phyloP scores from a whole-genome alignment of 2,329 filamentous ascomycete species.

The Aspergillus tamarii region DNA sequence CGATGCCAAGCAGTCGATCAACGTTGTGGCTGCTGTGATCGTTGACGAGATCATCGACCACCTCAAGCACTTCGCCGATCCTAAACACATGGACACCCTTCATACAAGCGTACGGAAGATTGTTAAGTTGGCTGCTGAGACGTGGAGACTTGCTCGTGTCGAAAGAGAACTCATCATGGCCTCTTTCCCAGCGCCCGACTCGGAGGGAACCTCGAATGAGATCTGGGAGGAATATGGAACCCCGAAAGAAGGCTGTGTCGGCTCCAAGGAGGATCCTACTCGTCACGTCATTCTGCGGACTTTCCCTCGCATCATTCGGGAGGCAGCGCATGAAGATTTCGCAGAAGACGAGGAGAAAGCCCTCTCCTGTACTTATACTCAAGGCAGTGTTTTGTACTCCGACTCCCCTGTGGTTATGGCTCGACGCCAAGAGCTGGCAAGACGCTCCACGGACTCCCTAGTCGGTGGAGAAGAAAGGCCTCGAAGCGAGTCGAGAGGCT shows the following conservation, averaged over 20 bases:
- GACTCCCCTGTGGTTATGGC: constrained; percentile 49
- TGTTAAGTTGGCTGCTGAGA: constrained; percentile 61
- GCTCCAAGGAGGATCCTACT: constrained; percentile 26
- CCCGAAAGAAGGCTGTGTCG: constrained; percentile 21
- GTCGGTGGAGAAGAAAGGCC: constrained; percentile 13
- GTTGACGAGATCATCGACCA: constrained; percentile 61
- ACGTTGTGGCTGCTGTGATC: constrained; percentile 57
- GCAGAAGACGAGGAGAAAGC: constrained; percentile 51
- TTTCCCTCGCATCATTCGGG: constrained; percentile 57
- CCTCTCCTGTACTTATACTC: constrained; percentile 50
- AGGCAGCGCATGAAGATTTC: constrained; percentile 54
- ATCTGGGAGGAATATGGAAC: constrained; percentile 42
- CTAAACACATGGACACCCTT: constrained; percentile 54
- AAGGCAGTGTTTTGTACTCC: constrained; percentile 54
- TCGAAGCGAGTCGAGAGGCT: constrained; percentile 20
- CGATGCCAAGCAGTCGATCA: constrained; percentile 60
- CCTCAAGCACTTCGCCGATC: constrained; percentile 58
- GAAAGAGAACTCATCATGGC: constrained; percentile 60
- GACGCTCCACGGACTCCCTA: constrained; percentile 29
- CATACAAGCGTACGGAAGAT: constrained; percentile 56
- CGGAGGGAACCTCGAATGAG: constrained; percentile 38
- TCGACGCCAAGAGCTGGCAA: constrained; percentile 44
- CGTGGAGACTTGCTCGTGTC: constrained; percentile 61
- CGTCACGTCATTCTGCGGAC: constrained; percentile 54
- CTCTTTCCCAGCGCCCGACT: constrained; percentile 49